Evolutionary conservation across 1,284 basidiomycete species (phyloP).

Genomic region (Leucoagaricus sp.): DNA sequence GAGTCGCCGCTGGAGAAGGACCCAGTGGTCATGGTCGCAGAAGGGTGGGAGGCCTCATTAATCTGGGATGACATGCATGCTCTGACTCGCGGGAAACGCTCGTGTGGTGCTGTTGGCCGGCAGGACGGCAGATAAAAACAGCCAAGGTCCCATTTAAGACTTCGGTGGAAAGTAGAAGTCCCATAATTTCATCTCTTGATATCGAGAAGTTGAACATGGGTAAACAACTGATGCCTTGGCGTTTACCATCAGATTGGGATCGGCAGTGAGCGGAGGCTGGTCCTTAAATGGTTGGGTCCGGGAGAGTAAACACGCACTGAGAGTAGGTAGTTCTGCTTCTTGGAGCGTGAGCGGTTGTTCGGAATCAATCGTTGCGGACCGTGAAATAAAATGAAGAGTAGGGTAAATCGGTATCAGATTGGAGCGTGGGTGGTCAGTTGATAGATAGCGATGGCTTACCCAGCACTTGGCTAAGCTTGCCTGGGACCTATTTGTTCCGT

Average conservation of each 20-base stretch:
- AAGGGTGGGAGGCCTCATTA: constrained; percentile 2
- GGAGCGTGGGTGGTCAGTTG: constrained; percentile 6
- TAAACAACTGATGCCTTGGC: background rate
- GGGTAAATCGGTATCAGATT: background rate
- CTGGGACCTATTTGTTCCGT: background rate
- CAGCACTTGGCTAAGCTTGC: background rate
- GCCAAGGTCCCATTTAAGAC: background rate
- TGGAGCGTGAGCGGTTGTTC: background rate
- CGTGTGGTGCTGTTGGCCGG: constrained; percentile 9
- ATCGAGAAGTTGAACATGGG: background rate
- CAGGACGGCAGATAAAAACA: constrained; percentile 9
- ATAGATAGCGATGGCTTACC: background rate
- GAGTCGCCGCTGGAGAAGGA: constrained; percentile 7
- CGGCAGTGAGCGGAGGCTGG: constrained; percentile 4
- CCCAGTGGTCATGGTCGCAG: constrained; percentile 12
- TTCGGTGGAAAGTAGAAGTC: background rate
- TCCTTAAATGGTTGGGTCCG: background rate
- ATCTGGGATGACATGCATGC: constrained; percentile 3
- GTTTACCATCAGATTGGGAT: constrained; percentile 1
- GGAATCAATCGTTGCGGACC: constrained; percentile 2
- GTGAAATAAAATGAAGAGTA: background rate
- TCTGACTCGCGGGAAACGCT: constrained; percentile 8
- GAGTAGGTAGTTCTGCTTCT: background rate
- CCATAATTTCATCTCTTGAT: background rate
- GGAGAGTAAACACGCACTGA: background rate